A percentile compares a stretch with the other conserved stretches of the same genome.
phyloP scores from a whole-genome alignment of 306 rosid genomes.

The Prunus salicina region DNA sequence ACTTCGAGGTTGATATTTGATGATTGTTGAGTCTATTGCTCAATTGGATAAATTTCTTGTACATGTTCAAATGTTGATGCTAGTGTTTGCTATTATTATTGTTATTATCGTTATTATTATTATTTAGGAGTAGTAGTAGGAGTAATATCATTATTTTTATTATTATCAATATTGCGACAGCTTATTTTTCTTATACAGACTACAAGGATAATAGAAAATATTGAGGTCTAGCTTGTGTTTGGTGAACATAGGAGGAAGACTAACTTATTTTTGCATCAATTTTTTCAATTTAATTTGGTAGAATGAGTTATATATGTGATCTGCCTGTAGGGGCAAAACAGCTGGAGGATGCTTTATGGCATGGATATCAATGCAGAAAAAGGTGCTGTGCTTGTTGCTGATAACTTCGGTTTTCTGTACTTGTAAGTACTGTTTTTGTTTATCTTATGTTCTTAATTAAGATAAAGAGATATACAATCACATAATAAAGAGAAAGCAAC shows the following conservation, averaged over 20 bases:
- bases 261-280: not conserved
- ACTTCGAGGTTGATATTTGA: not conserved
- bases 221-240: not conserved
- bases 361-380: conserved; percentile 87
- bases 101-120: not conserved
- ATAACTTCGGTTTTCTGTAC: conserved; percentile 77
- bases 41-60: too few relatives aligned
- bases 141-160: too few relatives aligned
- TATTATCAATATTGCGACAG: not conserved
- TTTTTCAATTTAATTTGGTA: not conserved
- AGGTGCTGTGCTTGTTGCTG: conserved; percentile 74
- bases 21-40: too few relatives aligned
- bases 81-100: not conserved
- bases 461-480: not conserved
- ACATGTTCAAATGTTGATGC: too few relatives aligned
- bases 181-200: not conserved
- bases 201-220: not conserved
- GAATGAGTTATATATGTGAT: conserved; percentile 1
- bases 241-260: not conserved
- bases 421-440: conserved; percentile 43
- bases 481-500: not conserved
- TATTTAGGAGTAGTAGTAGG: too few relatives aligned
- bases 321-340: conserved; percentile 60
- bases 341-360: conserved; percentile 91
- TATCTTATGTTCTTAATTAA: not conserved